These are phyloP conservation scores for Boletus barrowsii DNA, from an alignment of 768 basidiomycete genomes.

Conservation along the genomic window DNA sequence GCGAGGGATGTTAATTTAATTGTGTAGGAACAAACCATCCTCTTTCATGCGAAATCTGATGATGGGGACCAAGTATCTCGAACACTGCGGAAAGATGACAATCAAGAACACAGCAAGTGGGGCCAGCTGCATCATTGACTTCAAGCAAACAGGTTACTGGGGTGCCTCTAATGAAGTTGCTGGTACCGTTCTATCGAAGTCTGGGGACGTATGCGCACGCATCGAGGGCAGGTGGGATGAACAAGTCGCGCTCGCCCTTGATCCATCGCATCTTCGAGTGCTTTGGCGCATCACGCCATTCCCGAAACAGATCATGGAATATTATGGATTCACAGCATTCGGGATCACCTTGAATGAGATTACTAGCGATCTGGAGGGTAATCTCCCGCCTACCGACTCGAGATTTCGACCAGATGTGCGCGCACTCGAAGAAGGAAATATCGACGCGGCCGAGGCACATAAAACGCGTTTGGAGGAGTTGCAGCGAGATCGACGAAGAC, in stretches of 20 bases:
- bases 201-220: conserved; percentile 53
- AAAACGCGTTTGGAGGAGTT: conserved; percentile 72
- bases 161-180: conserved; percentile 71
- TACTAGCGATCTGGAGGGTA: conserved; percentile 57
- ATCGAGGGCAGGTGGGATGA: conserved; percentile 94
- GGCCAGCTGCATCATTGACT: conserved; percentile 68
- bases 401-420: conserved; percentile 78
- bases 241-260: conserved; percentile 65
- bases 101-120: conserved; percentile 61
- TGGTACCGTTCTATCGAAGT: conserved; percentile 53
- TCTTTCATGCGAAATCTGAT: conserved; percentile 88
- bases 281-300: conserved; percentile 78
- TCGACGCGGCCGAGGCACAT: conserved; percentile 67
- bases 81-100: conserved; percentile 77
- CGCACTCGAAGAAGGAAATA: conserved; percentile 73
- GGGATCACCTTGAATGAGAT: conserved; percentile 82
- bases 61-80: conserved; percentile 88
- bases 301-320: conserved; percentile 64
- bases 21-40: conserved; percentile 74
- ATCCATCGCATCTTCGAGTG: conserved; percentile 64
- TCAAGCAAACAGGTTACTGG: conserved; percentile 86
- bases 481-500: conserved; percentile 69
- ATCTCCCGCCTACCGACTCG: conserved; percentile 79
- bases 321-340: conserved; percentile 82
- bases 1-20: neutral